A percentile compares a stretch with the other conserved stretches of the same genome.
phyloP scores from a whole-genome alignment of 2,329 filamentous ascomycete genomes.

The Aspergillus alliaceus region DNA sequence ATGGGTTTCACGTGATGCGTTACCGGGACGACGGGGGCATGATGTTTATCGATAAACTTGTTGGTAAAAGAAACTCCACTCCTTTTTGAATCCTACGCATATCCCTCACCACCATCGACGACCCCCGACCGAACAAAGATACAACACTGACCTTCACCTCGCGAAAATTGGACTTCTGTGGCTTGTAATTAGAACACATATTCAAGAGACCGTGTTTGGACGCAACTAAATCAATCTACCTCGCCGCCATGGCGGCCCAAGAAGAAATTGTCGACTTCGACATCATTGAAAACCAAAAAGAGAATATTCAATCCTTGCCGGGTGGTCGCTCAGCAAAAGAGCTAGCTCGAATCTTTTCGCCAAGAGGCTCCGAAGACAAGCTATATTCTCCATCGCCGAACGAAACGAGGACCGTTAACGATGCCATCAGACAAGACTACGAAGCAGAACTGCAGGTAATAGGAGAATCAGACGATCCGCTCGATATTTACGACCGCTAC shows the following conservation, averaged over 20 bases:
- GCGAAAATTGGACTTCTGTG: background rate
- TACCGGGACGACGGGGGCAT: conserved; percentile 30
- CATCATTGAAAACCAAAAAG: conserved; percentile 93
- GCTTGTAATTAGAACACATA: background rate
- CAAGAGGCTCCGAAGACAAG: conserved; percentile 48
- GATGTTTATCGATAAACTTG: conserved; percentile 40
- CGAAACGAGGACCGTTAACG: conserved; percentile 74
- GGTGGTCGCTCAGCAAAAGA: conserved; percentile 86
- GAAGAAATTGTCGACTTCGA: conserved; percentile 66
- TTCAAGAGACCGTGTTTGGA: background rate
- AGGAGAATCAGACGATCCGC: conserved; percentile 86
- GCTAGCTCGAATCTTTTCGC: conserved; percentile 71
- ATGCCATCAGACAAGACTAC: conserved; percentile 77
- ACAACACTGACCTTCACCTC: background rate
- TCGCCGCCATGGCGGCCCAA: conserved; percentile 43
- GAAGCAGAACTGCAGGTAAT: conserved; percentile 78
- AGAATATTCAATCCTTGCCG: conserved; percentile 94
- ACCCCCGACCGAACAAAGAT: background rate
- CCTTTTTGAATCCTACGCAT: background rate
- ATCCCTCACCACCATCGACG: conserved; percentile 1
- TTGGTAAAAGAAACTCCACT: conserved; percentile 8
- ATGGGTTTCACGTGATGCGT: conserved; percentile 29
- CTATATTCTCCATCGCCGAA: conserved; percentile 65
- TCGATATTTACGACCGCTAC: conserved; percentile 95
- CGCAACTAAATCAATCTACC: conserved; percentile 45